Percentiles rank a stretch among this genome's conserved stretches.
Conservation (phyloP, 179 eudicot genomes). For the Carnegiea gigantea region DNA sequence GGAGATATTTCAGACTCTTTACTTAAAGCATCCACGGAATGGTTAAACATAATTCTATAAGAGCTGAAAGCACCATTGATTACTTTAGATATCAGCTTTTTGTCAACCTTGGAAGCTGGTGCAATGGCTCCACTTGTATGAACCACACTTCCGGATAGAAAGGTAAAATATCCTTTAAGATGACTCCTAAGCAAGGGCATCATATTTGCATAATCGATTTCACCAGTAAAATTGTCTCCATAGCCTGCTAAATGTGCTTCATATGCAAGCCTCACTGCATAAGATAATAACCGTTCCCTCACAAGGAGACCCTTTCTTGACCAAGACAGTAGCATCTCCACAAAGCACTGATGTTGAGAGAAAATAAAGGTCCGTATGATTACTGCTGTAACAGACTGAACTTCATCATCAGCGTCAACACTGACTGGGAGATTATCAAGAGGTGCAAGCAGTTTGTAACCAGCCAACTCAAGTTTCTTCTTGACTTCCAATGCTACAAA, state of each 20-base stretch:
- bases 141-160: slow-evolving; percentile 18
- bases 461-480: slow-evolving; percentile 33
- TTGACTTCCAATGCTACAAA: slow-evolving; percentile 32
- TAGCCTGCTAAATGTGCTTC: slow-evolving; percentile 33
- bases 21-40: slow-evolving; percentile 17
- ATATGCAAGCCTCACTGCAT: slow-evolving; percentile 39
- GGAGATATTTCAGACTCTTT: slow-evolving; percentile 5
- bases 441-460: slow-evolving; percentile 36
- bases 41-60: slow-evolving; percentile 26
- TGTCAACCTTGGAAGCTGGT: slow-evolving; percentile 24
- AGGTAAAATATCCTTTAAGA: slow-evolving; percentile 30
- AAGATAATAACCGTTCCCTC: slow-evolving; percentile 36
- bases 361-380: slow-evolving; percentile 36
- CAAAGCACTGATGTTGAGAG: slow-evolving; percentile 28
- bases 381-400: slow-evolving; percentile 37
- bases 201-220: slow-evolving; percentile 12
- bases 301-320: slow-evolving; percentile 28
- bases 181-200: slow-evolving; percentile 38
- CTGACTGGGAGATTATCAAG: slow-evolving; percentile 9
- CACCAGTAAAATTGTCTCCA: slow-evolving; percentile 10
- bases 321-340: slow-evolving; percentile 37
- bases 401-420: slow-evolving; percentile 33
- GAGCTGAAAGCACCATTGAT: slow-evolving; percentile 36
- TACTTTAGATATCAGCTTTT: slow-evolving; percentile 19
- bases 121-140: slow-evolving; percentile 4